Conservation (phyloP, 192 early-diverging fungal genomes). For the Funneliformis mosseae region DNA sequence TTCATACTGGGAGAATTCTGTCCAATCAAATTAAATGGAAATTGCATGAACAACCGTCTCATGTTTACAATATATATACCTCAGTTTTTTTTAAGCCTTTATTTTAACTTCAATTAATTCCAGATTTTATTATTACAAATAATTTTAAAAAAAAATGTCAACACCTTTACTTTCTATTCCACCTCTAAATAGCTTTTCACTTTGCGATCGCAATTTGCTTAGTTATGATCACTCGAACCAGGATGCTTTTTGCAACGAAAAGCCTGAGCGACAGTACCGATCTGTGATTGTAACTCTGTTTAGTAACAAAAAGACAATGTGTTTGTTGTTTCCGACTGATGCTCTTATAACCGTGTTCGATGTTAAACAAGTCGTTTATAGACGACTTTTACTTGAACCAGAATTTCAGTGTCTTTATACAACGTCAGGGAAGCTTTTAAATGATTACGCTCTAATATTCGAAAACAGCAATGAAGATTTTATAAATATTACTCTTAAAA, state of each 20-base stretch:
- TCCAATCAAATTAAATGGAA: too few relatives aligned
- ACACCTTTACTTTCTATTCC: not conserved
- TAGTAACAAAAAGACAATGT: not conserved
- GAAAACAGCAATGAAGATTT: constrained; percentile 5
- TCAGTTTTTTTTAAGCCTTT: too few relatives aligned
- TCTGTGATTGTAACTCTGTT: constrained; percentile 13
- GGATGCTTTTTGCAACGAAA: not conserved
- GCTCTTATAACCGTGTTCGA: not conserved
- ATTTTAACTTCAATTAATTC: too few relatives aligned
- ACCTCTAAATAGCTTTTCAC: not conserved
- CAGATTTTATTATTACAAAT: too few relatives aligned
- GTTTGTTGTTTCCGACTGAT: not conserved
- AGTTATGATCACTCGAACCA: not conserved
- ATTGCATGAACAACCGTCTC: too few relatives aligned
- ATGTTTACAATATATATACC: too few relatives aligned
- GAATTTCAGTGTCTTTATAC: not conserved
- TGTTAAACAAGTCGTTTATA: constrained; percentile 3
- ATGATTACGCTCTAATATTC: not conserved
- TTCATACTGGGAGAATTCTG: too few relatives aligned
- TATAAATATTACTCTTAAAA: constrained; percentile 46
- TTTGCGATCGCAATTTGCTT: not conserved
- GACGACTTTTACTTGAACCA: constrained; percentile 1
- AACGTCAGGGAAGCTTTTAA: not conserved
- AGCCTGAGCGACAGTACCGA: not conserved
- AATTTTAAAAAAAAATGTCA: not conserved